phyloP scores from a whole-genome alignment of 495 filamentous ascomycete species.

The Neurospora intermedia region DNA sequence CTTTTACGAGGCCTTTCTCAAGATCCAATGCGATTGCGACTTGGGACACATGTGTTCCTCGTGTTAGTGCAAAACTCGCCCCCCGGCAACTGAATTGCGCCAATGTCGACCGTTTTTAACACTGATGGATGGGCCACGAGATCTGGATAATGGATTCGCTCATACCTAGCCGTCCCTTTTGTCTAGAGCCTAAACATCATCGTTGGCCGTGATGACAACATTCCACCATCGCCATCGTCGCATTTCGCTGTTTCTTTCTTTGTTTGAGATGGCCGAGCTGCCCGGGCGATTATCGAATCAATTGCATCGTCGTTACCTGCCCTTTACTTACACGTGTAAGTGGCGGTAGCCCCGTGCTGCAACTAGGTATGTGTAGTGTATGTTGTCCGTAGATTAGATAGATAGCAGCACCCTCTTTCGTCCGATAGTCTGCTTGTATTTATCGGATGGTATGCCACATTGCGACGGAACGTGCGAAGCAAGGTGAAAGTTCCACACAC shows the following conservation, averaged over 20 bases:
- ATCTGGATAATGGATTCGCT: background rate
- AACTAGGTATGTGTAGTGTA: background rate
- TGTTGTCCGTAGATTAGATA: background rate
- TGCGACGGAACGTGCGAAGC: background rate
- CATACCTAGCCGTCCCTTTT: background rate
- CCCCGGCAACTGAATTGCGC: background rate
- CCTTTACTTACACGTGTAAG: background rate
- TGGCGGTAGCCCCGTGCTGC: background rate
- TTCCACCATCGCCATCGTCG: background rate
- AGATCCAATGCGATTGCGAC: background rate
- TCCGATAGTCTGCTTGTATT: background rate
- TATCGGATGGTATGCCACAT: background rate
- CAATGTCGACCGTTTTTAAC: background rate
- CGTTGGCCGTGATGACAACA: background rate
- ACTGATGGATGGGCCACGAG: background rate
- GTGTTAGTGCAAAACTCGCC: background rate
- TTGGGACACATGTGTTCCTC: background rate
- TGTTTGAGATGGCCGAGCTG: background rate
- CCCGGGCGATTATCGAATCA: background rate
- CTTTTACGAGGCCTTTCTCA: background rate
- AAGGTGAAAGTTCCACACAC: background rate
- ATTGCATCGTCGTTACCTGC: background rate
- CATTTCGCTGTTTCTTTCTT: background rate
- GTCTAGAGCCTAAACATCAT: background rate
- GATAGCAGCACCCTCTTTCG: background rate